Evolutionary conservation across 1,284 basidiomycete species (phyloP), one percentile per base, ranked within the genome.

Genomic region (Papiliotrema nemorosa): DNA sequence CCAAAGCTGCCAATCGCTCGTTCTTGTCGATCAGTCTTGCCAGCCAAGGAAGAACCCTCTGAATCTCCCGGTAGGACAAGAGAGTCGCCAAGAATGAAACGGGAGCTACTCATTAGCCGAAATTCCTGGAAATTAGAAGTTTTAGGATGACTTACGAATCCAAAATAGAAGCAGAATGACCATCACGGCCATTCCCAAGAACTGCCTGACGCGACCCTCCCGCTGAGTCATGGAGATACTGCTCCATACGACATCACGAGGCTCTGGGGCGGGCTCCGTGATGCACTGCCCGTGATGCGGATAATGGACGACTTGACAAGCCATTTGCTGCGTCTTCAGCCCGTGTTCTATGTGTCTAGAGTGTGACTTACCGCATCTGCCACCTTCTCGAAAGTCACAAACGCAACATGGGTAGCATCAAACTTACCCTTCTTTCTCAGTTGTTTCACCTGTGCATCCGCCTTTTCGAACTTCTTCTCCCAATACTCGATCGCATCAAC

Each of bases 371-470:
- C 88, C 13, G 92, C 90, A 63, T 86, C 86, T 2, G 88, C 88
- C 80, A 93, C 91, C 66, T 89, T 88, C 72, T 94, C 88, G 62
- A 98, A 97, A 0, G 94, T 97, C n/a, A 97, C 89, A 67, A 97
- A 98, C 0, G 91, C 94, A 7, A 84, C 82, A 52, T 86, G 83
- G 0, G 88, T 88, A 1, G 89, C 80, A 57, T 81, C 84, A 69
- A 90, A 93, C 62, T 82, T 85, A 6, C 68, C 71, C 18, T 64
- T 70, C 50, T 67, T 67, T 35, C 77, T 58, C 39, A 72, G 45
- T n/a, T 55, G 52, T 35, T 60, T 57, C 1, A 77, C 88, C 12
- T 81, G 77, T 36, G 90, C 88, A 68, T 96, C 90, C 2, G 86
- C 84, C 43, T 84, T 81, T 50, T 79, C 79, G 73, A 90, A 96